These are phyloP conservation scores for Lasiosphaeriaceae sp. DNA, from an alignment of 495 filamentous ascomycete species.

Conservation along the genomic window DNA sequence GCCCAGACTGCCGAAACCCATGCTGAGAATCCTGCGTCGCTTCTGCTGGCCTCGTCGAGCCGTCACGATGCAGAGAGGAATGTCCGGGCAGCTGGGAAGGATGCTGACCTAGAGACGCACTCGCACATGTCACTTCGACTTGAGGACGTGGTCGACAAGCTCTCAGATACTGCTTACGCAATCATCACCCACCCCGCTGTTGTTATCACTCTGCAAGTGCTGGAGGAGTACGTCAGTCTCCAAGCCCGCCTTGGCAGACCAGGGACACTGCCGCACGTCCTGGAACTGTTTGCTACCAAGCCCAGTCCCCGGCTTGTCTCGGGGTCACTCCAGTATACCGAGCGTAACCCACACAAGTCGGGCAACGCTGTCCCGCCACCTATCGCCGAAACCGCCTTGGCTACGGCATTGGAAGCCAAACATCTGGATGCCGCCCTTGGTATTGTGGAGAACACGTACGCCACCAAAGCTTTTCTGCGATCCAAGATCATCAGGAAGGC, in stretches of 20 bases:
- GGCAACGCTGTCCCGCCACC: conserved; percentile 65
- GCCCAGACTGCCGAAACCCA: conserved; percentile 12
- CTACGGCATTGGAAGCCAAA: conserved; percentile 69
- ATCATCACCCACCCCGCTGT: conserved; percentile 71
- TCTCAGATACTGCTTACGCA: conserved; percentile 54
- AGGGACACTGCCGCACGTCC: conserved; percentile 69
- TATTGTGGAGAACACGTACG: conserved; percentile 76
- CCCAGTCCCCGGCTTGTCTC: conserved; percentile 61
- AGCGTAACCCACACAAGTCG: conserved; percentile 61
- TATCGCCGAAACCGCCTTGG: conserved; percentile 66
- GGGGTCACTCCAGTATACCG: conserved; percentile 54
- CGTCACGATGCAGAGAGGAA: conserved; percentile 7
- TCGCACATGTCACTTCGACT: conserved; percentile 5
- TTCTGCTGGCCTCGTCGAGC: conserved; percentile 23
- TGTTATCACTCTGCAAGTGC: conserved; percentile 70
- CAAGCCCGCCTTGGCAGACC: conserved; percentile 68
- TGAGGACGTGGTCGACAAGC: conserved; percentile 34
- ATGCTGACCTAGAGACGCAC: not conserved
- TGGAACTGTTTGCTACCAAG: conserved; percentile 82
- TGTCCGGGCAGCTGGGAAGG: conserved; percentile 9
- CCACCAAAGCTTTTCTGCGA: conserved; percentile 65
- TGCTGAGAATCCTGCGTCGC: conserved; percentile 15
- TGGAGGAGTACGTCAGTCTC: conserved; percentile 65
- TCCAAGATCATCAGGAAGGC: conserved; percentile 54
- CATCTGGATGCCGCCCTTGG: conserved; percentile 71